Percentiles rank a stretch among this genome's conserved stretches.
phyloP scores from a whole-genome alignment of 2,329 filamentous ascomycete genomes.

The Aspergillus brasiliensis region DNA sequence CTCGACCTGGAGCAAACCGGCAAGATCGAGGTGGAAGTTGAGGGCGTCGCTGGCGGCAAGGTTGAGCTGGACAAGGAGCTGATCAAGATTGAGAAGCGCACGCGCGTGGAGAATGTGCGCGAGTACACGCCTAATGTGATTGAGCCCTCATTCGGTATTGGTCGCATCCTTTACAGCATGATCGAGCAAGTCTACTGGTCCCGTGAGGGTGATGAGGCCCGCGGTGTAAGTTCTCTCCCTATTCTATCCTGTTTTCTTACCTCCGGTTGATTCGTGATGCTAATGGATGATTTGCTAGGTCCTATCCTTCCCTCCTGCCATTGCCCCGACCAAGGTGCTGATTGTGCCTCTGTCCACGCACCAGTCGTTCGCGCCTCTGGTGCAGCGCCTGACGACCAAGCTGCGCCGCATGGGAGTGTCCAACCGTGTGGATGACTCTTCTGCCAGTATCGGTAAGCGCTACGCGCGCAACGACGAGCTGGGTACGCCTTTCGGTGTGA shows the following conservation, averaged over 20 bases:
- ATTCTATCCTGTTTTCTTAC: not conserved
- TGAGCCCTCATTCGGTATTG: slow-evolving; percentile 96
- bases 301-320: slow-evolving; percentile 71
- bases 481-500: slow-evolving; percentile 90
- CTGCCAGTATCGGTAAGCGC: slow-evolving; percentile 89
- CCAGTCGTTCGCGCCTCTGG: slow-evolving; percentile 75
- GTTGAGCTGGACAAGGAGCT: slow-evolving; percentile 79
- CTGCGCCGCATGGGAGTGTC: slow-evolving; percentile 77
- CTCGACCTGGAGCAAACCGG: slow-evolving; percentile 72
- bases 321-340: slow-evolving; percentile 94
- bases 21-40: slow-evolving; percentile 76
- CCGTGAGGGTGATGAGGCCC: slow-evolving; percentile 78
- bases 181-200: slow-evolving; percentile 97
- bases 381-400: slow-evolving; percentile 71
- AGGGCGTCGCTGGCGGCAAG: slow-evolving; percentile 67
- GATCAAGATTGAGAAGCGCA: slow-evolving; percentile 80
- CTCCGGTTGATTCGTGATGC: not conserved
- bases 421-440: slow-evolving; percentile 85
- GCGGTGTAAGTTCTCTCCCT: slow-evolving; percentile 67
- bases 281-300: slow-evolving; percentile 49
- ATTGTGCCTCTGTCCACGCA: slow-evolving; percentile 86
- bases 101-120: slow-evolving; percentile 76
- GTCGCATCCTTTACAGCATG: slow-evolving; percentile 87
- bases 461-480: slow-evolving; percentile 95
- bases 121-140: slow-evolving; percentile 96